Conservation (phyloP, 495 filamentous ascomycete species). For the Hypoxylon subgilvum region DNA sequence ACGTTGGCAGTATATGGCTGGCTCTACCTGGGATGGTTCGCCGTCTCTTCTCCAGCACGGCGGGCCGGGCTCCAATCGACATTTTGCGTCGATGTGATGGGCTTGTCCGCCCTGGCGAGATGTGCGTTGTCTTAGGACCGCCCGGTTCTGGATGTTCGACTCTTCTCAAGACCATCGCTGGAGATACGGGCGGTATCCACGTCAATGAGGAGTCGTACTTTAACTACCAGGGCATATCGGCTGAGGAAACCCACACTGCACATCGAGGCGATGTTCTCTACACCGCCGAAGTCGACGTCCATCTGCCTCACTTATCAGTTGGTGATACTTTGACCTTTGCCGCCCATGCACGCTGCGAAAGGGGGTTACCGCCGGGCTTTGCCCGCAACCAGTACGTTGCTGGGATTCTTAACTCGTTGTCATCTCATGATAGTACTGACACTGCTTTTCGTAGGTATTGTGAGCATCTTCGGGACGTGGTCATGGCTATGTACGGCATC, state of each 20-base stretch:
- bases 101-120: constrained; percentile 74
- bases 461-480: constrained; percentile 68
- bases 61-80: constrained; percentile 45
- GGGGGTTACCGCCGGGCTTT: too few species aligned
- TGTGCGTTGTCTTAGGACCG: constrained; percentile 78
- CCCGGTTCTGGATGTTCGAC: constrained; percentile 63
- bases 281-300: constrained; percentile 66
- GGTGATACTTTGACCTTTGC: constrained; percentile 71
- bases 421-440: constrained; percentile 28
- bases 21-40: constrained; percentile 8
- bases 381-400: too few species aligned
- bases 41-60: constrained; percentile 8
- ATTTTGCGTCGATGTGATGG: constrained; percentile 78
- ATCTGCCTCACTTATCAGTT: constrained; percentile 71
- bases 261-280: constrained; percentile 72
- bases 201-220: constrained; percentile 52
- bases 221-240: constrained; percentile 53
- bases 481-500: constrained; percentile 77
- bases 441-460: constrained; percentile 67
- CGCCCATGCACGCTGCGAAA: constrained; percentile 64
- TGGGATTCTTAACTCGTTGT: too few species aligned
- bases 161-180: constrained; percentile 73
- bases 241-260: constrained; percentile 57
- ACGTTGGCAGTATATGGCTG: constrained; percentile 13
- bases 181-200: constrained; percentile 64